These are phyloP conservation scores for Pelargonium cotyledonis DNA, from an alignment of 441 rosid genomes.

Conservation along the genomic window DNA sequence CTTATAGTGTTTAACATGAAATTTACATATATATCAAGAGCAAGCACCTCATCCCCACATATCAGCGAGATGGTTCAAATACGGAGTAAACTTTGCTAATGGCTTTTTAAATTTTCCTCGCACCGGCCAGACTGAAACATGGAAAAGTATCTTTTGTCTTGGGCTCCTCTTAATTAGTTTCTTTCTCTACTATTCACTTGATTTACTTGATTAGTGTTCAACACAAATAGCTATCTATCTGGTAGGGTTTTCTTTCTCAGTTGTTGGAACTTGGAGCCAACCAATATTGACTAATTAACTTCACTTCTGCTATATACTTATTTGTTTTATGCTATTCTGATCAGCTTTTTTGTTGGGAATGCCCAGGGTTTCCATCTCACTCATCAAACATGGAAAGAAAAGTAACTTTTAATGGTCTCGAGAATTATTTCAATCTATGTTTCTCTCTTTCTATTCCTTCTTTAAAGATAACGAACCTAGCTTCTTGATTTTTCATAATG, in stretches of 20 bases:
- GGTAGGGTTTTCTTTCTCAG: not conserved
- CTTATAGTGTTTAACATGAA: too few species aligned
- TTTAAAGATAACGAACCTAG: not conserved
- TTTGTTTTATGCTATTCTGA: too few species aligned
- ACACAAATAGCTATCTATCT: not conserved
- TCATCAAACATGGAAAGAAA: not conserved
- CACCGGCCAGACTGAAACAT: too few species aligned
- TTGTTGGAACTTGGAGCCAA: not conserved
- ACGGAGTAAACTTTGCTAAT: too few species aligned
- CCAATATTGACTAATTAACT: not conserved
- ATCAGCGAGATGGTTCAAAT: too few species aligned
- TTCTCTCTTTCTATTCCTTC: not conserved
- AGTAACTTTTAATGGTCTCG: not conserved
- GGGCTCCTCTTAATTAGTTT: slow-evolving; percentile 6
- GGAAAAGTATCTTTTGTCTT: not conserved
- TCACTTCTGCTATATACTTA: not conserved
- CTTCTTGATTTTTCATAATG: not conserved
- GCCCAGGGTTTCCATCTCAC: not conserved
- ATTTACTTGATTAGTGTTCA: not conserved
- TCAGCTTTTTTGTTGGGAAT: too few species aligned
- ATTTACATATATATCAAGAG: too few species aligned
- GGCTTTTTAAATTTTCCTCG: too few species aligned
- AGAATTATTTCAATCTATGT: not conserved
- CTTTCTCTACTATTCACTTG: not conserved
- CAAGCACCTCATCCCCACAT: too few species aligned